Evolutionary conservation across 345 rosid genomes (phyloP).

Genomic region (Zanthoxylum bungeanum): DNA sequence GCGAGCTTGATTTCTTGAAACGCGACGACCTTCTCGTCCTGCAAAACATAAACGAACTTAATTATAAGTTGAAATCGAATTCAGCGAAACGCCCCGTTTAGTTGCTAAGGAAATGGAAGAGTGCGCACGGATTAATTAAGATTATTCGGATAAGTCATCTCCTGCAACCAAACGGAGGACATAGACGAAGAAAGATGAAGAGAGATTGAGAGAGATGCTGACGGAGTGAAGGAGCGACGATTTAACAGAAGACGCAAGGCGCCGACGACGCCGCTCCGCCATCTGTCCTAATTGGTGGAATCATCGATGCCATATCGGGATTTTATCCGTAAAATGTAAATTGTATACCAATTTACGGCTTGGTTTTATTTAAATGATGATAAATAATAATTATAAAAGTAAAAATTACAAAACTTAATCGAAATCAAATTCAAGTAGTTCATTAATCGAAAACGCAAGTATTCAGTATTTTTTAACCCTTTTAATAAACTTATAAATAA

Average conservation of each 20-base stretch:
- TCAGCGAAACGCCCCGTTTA: constrained; percentile 1
- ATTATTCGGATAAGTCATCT: neutral
- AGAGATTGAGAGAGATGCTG: constrained; percentile 10
- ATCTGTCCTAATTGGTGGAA: constrained; percentile 25
- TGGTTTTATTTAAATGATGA: neutral
- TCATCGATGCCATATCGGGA: neutral
- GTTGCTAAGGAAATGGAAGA: constrained; percentile 9
- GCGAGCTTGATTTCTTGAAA: constrained; percentile 84
- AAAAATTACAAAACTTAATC: no score
- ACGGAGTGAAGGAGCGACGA: constrained; percentile 66
- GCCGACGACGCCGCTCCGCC: constrained; percentile 43
- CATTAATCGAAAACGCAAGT: no score
- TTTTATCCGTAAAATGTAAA: neutral
- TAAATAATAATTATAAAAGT: no score
- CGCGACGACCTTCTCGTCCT: constrained; percentile 84
- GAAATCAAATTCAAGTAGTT: no score
- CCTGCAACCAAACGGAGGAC: constrained; percentile 7
- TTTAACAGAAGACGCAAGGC: constrained; percentile 74
- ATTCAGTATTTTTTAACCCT: no score
- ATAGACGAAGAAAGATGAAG: neutral
- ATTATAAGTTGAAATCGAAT: constrained; percentile 5
- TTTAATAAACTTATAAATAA: no score
- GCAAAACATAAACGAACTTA: constrained; percentile 16
- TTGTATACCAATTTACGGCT: neutral
- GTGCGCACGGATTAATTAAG: neutral